A percentile compares a stretch with the other conserved stretches of the same genome.
phyloP scores from a whole-genome alignment of 495 filamentous ascomycete species.

The Penicillium nucicola region DNA sequence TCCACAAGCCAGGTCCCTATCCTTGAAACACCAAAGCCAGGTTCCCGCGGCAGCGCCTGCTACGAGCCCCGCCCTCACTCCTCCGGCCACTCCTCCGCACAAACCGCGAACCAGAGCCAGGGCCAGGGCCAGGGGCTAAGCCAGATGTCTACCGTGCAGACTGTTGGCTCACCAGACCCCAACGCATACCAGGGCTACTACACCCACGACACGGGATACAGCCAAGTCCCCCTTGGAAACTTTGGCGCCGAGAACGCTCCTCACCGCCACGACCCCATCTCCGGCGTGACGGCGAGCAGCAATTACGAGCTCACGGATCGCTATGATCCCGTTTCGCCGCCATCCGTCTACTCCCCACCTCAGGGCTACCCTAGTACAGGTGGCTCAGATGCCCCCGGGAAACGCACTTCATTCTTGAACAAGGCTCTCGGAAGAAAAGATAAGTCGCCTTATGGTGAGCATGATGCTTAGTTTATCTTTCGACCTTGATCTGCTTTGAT shows the following conservation, averaged over 20 bases:
- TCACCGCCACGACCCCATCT: slow-evolving; percentile 4
- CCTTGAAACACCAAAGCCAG: slow-evolving; percentile 17
- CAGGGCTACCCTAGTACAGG: slow-evolving; percentile 2
- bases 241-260: slow-evolving; percentile 4
- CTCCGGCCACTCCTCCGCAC: too few relatives aligned
- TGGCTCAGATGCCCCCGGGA: not conserved
- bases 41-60: slow-evolving; percentile 22
- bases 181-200: slow-evolving; percentile 13
- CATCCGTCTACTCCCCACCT: slow-evolving; percentile 16
- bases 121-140: not conserved
- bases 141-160: slow-evolving; percentile 3
- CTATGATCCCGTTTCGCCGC: slow-evolving; percentile 24
- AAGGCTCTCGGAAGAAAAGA: slow-evolving; percentile 10
- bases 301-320: slow-evolving; percentile 15
- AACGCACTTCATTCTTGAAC: slow-evolving; percentile 10
- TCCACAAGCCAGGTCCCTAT: slow-evolving; percentile 25
- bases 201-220: slow-evolving; percentile 13
- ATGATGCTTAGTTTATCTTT: slow-evolving; percentile 8
- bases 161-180: slow-evolving; percentile 13
- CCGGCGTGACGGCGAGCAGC: slow-evolving; percentile 7
- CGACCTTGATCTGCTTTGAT: not conserved
- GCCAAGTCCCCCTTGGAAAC: slow-evolving; percentile 7
- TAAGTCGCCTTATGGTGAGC: slow-evolving; percentile 10
- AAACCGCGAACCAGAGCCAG: not conserved
- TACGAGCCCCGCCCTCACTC: slow-evolving; percentile 18